Percentiles rank a stretch among this genome's conserved stretches.
These are phyloP conservation scores for Sugiyamaella castrensis DNA, from an alignment of 1,139 yeast species.

Conservation along the genomic window DNA sequence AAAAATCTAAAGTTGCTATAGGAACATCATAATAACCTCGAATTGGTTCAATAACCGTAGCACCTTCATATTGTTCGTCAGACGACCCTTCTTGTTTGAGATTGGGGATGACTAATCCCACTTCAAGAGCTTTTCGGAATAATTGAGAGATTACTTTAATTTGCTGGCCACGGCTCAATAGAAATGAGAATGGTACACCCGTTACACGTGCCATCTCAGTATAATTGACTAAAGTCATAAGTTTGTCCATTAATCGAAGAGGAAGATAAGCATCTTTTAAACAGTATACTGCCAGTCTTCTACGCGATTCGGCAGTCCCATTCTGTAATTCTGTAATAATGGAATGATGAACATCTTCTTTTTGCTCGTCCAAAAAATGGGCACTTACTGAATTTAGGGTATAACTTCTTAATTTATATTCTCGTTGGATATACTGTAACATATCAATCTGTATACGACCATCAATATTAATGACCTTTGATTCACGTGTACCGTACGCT, in stretches of 20 bases:
- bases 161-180: slow-evolving; percentile 92
- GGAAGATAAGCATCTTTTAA: slow-evolving; percentile 95
- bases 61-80: slow-evolving; percentile 96
- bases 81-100: slow-evolving; percentile 74
- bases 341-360: slow-evolving; percentile 97
- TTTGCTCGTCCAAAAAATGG: slow-evolving; percentile 89
- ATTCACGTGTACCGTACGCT: slow-evolving; percentile 95
- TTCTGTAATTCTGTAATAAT: slow-evolving; percentile 93
- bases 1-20: slow-evolving; percentile 95
- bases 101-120: slow-evolving; percentile 86
- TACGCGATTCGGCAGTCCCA: slow-evolving; percentile 86
- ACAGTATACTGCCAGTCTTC: slow-evolving; percentile 96
- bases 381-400: slow-evolving; percentile 95
- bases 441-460: slow-evolving; percentile 95
- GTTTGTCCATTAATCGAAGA: slow-evolving; percentile 76
- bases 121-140: slow-evolving; percentile 83
- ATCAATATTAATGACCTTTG: slow-evolving; percentile 86
- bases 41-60: slow-evolving; percentile 94
- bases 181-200: slow-evolving; percentile 93
- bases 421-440: slow-evolving; percentile 90
- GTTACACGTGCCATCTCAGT: slow-evolving; percentile 99
- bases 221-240: slow-evolving; percentile 95
- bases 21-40: slow-evolving; percentile 97
- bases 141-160: slow-evolving; percentile 95
- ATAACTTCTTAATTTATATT: slow-evolving; percentile 89